These are phyloP conservation scores for Rhinocladiella mackenziei DNA, from an alignment of 2,329 filamentous ascomycete genomes.

Conservation along the genomic window DNA sequence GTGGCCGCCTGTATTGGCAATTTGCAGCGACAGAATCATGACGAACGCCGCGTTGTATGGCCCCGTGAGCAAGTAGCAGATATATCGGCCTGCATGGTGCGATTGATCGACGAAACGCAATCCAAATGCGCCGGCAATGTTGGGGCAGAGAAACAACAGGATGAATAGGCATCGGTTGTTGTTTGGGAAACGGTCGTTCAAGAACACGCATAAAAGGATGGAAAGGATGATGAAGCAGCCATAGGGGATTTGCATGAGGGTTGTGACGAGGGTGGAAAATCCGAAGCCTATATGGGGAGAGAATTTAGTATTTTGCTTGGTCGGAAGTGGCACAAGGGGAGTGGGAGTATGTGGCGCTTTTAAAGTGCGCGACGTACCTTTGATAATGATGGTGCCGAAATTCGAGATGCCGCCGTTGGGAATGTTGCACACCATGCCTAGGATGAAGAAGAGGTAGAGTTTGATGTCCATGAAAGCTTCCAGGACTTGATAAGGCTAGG, in stretches of 20 bases:
- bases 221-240: slow-evolving; percentile 49
- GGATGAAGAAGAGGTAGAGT: slow-evolving; percentile 54
- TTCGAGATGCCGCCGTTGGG: slow-evolving; percentile 57
- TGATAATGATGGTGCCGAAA: slow-evolving; percentile 57
- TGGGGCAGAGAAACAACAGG: slow-evolving; percentile 55
- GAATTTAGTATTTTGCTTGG: too few relatives aligned
- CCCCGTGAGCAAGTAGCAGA: slow-evolving; percentile 57
- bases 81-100: slow-evolving; percentile 51
- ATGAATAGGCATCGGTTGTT: slow-evolving; percentile 53
- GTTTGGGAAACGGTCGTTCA: slow-evolving; percentile 46
- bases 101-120: slow-evolving; percentile 52
- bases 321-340: too few relatives aligned
- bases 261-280: slow-evolving; percentile 36
- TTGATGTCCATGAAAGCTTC: slow-evolving; percentile 58
- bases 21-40: slow-evolving; percentile 46
- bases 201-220: slow-evolving; percentile 47
- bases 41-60: slow-evolving; percentile 55
- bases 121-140: slow-evolving; percentile 56
- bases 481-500: slow-evolving; percentile 47
- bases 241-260: slow-evolving; percentile 39
- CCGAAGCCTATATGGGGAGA: slow-evolving; percentile 41
- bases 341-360: too few relatives aligned
- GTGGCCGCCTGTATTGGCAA: slow-evolving; percentile 50
- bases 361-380: slow-evolving; percentile 23
- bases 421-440: slow-evolving; percentile 50